phyloP scores from a whole-genome alignment of 306 rosid genomes.

The Macrotyloma uniflorum region DNA sequence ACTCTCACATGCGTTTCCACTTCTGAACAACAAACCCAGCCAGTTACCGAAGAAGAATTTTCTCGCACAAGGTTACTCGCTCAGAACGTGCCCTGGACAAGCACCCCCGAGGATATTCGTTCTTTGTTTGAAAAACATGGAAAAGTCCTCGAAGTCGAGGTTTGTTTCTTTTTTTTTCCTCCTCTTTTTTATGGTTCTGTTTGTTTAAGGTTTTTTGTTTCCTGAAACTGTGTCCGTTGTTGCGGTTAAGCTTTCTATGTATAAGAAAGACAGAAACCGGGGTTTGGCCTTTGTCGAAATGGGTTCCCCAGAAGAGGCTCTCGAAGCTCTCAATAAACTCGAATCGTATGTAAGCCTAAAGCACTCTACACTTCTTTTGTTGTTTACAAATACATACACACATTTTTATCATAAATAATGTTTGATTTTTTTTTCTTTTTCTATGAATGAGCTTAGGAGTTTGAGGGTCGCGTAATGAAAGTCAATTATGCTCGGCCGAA shows the following conservation, averaged over 20 bases:
- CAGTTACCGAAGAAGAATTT: conserved; percentile 43
- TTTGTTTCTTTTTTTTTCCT: neutral
- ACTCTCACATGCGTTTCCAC: conserved; percentile 49
- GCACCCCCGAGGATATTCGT: conserved; percentile 86
- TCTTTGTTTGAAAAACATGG: conserved; percentile 76
- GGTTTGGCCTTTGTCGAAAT: conserved; percentile 97
- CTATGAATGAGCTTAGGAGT: conserved; percentile 56
- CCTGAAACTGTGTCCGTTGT: conserved; percentile 26
- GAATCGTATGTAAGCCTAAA: conserved; percentile 72
- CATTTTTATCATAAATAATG: neutral
- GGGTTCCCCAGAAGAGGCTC: conserved; percentile 89
- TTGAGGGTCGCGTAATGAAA: conserved; percentile 69
- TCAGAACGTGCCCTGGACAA: conserved; percentile 86
- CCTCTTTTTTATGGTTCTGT: neutral
- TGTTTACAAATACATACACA: neutral
- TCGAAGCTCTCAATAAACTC: conserved; percentile 63
- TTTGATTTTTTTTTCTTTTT: neutral
- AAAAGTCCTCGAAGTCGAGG: conserved; percentile 82
- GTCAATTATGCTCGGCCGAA: conserved; percentile 67
- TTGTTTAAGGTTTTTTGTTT: neutral
- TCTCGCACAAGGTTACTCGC: conserved; percentile 72
- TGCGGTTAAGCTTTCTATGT: conserved; percentile 71
- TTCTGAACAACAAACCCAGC: conserved; percentile 53
- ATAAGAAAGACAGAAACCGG: conserved; percentile 71
- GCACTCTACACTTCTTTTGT: neutral